Evolutionary conservation across 2,329 filamentous ascomycete species (phyloP), one percentile per base, ranked within the genome.

Genomic region (Metarhizium brunneum): DNA sequence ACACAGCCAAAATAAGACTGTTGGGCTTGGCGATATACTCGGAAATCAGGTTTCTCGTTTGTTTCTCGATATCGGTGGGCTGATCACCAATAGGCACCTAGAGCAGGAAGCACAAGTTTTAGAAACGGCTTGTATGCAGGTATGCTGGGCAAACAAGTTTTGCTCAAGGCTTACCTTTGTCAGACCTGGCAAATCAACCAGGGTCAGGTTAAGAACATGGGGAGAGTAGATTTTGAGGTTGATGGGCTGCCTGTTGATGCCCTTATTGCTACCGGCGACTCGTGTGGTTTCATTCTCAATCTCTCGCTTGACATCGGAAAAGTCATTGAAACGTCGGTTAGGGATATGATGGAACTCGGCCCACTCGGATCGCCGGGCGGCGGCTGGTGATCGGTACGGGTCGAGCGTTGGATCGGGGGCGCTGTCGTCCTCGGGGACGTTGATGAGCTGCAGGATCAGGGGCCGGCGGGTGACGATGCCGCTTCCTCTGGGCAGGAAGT

Each of bases 21-120:
- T 99, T 99, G 14, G 94, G 92, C 75, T 99, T 99, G 56, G 92
- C 92, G 67, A 97, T 99, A 69, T 96, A 99, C 76, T 99, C 94
- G 55, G 92, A 88, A 65, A 99, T 97, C 65, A 99, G 82, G 63
- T 90, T 96, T 61, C 92, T 84, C 36, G 94, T 99, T 75, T 99
- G 94, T 73, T 96, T 97, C 78, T 99, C 94, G 67, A 99, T 99
- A 68, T 99, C 94, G 65, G 88, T 86, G 7, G 94, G 94, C 70
- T 99, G 94, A 70, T 99, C 94, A 62, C 94, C 94, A 70, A 99
- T 97, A 35, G 94, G 94, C 57, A 96, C 92, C 86, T 90, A 54
- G 47, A 52, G 53, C 45, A 29, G 45, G 45, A 11, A 48, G 10
- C 2, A 32, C 14, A 18, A 40, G 14, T 29, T 16, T 53, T 47